Evolutionary conservation across 2,329 filamentous ascomycete genomes (phyloP).

Genomic region (Thielaviopsis musarum): DNA sequence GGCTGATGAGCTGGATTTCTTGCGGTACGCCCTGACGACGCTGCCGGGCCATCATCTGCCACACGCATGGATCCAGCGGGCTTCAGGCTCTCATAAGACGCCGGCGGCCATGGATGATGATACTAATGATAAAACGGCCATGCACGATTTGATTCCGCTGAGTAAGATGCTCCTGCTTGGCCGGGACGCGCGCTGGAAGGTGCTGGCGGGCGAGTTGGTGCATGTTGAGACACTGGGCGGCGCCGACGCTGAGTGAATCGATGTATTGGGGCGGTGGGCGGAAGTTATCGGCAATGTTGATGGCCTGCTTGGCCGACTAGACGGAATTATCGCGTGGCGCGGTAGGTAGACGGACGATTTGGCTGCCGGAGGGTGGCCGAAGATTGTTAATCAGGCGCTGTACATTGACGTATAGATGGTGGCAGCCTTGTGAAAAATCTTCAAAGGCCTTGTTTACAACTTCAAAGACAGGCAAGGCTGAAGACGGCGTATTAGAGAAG

Average conservation of each 20-base stretch:
- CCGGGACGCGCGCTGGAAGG: neutral
- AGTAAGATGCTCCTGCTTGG: slow-evolving; percentile 1
- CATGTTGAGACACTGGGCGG: slow-evolving; percentile 2
- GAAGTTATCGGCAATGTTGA: neutral
- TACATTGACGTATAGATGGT: neutral
- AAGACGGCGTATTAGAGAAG: neutral
- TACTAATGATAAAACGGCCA: neutral
- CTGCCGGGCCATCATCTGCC: slow-evolving; percentile 5
- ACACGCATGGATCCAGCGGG: neutral
- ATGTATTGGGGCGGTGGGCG: neutral
- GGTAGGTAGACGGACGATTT: neutral
- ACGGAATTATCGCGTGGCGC: slow-evolving; percentile 7
- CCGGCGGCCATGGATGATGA: too few species aligned
- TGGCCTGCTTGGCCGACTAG: neutral
- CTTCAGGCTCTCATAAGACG: neutral
- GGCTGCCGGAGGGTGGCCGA: neutral
- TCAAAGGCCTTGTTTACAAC: neutral
- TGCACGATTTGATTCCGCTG: slow-evolving; percentile 3
- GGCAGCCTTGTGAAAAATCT: neutral
- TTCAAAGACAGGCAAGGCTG: neutral
- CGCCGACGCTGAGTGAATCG: neutral
- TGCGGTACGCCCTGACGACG: neutral
- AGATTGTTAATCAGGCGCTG: neutral
- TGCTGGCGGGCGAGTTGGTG: neutral
- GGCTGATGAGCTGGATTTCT: neutral